A percentile compares a stretch with the other conserved stretches of the same genome.
These are phyloP conservation scores for Metarhizium guizhouense DNA, from an alignment of 2,329 filamentous ascomycete species.

Conservation along the genomic window DNA sequence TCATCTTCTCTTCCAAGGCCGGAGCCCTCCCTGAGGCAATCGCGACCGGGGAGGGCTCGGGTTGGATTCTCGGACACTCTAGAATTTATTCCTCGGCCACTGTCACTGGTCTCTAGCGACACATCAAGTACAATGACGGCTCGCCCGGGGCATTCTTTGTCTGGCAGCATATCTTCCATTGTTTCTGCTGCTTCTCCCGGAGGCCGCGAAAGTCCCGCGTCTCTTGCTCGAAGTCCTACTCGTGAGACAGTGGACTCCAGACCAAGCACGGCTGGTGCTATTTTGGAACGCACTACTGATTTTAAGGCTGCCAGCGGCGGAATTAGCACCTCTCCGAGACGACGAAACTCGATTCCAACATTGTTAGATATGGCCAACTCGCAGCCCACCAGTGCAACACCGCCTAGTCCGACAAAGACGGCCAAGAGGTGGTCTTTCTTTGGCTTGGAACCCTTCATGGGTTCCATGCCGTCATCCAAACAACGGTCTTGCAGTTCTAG, in stretches of 20 bases:
- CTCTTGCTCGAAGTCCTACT: constrained; percentile 30
- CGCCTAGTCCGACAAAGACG: constrained; percentile 40
- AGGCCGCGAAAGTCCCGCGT: constrained; percentile 30
- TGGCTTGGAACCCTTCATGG: constrained; percentile 45
- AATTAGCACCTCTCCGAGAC: constrained; percentile 28
- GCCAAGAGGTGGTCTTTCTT: constrained; percentile 56
- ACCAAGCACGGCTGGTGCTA: constrained; percentile 63
- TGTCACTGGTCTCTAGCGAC: constrained; percentile 78
- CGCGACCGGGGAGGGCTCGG: constrained; percentile 43
- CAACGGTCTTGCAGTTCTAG: constrained; percentile 37
- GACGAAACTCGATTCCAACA: constrained; percentile 52
- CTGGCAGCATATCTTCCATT: constrained; percentile 72
- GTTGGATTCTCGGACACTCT: constrained; percentile 80
- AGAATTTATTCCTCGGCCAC: constrained; percentile 72
- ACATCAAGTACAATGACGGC: constrained; percentile 70
- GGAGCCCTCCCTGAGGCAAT: constrained; percentile 13
- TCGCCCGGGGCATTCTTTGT: constrained; percentile 61
- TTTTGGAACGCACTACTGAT: constrained; percentile 44
- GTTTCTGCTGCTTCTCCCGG: constrained; percentile 46
- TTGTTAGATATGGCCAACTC: constrained; percentile 33
- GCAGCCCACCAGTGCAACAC: constrained; percentile 23
- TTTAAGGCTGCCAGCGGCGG: constrained; percentile 7
- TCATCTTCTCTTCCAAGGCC: constrained; percentile 5
- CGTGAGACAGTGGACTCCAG: constrained; percentile 39
- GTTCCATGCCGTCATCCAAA: constrained; percentile 36